Conservation (phyloP, 805 yeast genomes). For the Ogataea siamensis region DNA sequence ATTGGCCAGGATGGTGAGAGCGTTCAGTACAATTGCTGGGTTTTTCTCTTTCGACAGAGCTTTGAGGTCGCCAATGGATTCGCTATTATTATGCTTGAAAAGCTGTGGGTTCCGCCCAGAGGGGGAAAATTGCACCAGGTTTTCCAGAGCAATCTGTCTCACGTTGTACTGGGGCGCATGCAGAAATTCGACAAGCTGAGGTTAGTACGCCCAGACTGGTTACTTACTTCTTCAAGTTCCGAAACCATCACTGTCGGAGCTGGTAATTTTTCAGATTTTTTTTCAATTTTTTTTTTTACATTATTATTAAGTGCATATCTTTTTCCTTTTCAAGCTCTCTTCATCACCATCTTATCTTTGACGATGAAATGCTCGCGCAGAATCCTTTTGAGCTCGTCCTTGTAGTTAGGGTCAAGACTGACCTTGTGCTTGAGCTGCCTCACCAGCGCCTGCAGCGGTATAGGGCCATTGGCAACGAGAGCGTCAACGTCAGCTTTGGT, state of each 20-base stretch:
- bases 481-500: slow-evolving; percentile 71
- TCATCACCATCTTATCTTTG: slow-evolving; percentile 33
- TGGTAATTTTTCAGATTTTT: slow-evolving; percentile 1
- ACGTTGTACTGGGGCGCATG: slow-evolving; percentile 81
- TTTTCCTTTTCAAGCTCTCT: slow-evolving; percentile 17
- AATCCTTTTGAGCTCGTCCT: slow-evolving; percentile 49
- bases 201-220: slow-evolving; percentile 4
- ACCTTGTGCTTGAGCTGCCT: slow-evolving; percentile 60
- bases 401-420: slow-evolving; percentile 61
- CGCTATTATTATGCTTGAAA: slow-evolving; percentile 67
- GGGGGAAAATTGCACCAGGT: slow-evolving; percentile 76
- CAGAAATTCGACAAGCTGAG: slow-evolving; percentile 66
- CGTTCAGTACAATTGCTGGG: slow-evolving; percentile 55
- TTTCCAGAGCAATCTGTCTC: slow-evolving; percentile 79
- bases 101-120: slow-evolving; percentile 55
- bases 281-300: slow-evolving; percentile 2
- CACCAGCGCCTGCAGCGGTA: slow-evolving; percentile 54
- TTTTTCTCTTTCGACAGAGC: slow-evolving; percentile 53
- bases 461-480: slow-evolving; percentile 55
- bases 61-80: slow-evolving; percentile 72
- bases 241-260: slow-evolving; percentile 39
- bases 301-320: slow-evolving; percentile 1
- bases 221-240: slow-evolving; percentile 49
- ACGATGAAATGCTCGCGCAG: slow-evolving; percentile 30
- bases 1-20: slow-evolving; percentile 80